Conservation (phyloP, 2,329 filamentous ascomycete species). For the Fusarium keratoplasticum region DNA sequence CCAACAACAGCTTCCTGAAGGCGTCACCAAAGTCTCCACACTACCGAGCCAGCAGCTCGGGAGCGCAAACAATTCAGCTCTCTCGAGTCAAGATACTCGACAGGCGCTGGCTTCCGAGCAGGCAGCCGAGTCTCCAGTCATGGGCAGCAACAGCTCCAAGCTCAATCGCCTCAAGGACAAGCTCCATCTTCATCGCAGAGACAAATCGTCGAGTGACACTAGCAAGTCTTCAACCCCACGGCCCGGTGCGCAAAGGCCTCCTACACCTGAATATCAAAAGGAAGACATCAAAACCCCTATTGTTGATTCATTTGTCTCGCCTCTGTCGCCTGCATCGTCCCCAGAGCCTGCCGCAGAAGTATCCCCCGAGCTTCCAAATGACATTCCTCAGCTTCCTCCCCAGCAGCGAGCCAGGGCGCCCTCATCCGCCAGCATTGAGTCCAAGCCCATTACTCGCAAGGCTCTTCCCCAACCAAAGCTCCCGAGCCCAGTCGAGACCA, state of each 20-base stretch:
- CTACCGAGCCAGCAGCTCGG: slow-evolving; percentile 28
- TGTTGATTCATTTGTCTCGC: slow-evolving; percentile 53
- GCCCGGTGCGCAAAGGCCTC: slow-evolving; percentile 52
- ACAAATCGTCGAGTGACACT: slow-evolving; percentile 39
- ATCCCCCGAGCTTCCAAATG: slow-evolving; percentile 53
- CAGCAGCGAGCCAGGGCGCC: slow-evolving; percentile 24
- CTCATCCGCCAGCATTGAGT: slow-evolving; percentile 23
- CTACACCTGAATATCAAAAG: slow-evolving; percentile 62
- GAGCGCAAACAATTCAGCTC: slow-evolving; percentile 16
- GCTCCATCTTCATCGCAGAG: slow-evolving; percentile 42
- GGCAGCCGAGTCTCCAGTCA: slow-evolving; percentile 39
- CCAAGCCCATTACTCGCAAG: slow-evolving; percentile 42
- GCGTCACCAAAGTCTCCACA: slow-evolving; percentile 32
- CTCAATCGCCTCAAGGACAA: slow-evolving; percentile 47
- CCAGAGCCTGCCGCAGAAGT: slow-evolving; percentile 49
- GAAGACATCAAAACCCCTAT: slow-evolving; percentile 55
- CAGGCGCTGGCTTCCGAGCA: slow-evolving; percentile 24
- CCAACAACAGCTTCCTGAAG: slow-evolving; percentile 30
- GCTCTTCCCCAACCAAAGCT: slow-evolving; percentile 36
- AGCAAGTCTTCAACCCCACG: slow-evolving; percentile 34
- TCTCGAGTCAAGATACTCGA: slow-evolving; percentile 22
- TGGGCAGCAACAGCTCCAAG: slow-evolving; percentile 51
- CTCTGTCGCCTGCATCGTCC: slow-evolving; percentile 59
- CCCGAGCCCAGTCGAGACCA: slow-evolving; percentile 38
- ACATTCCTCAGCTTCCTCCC: slow-evolving; percentile 23